A percentile compares a stretch with the other conserved stretches of the same genome.
phyloP scores from a whole-genome alignment of 192 early-diverging fungal species.

The Gaertneriomyces semiglobifer region DNA sequence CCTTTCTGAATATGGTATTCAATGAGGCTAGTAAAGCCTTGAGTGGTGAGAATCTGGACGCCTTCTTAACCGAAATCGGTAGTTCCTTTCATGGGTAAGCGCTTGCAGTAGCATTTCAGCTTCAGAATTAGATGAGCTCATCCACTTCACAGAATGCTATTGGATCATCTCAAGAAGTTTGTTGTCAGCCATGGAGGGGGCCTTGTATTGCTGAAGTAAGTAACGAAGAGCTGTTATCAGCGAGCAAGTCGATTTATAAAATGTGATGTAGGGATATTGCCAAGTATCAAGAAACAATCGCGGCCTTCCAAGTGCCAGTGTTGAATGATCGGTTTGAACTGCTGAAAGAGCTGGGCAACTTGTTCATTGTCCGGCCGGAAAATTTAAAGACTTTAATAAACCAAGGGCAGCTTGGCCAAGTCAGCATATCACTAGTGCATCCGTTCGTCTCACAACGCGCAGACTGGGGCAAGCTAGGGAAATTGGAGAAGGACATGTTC shows the following conservation, averaged over 20 bases:
- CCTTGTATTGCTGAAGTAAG: slow-evolving; percentile 79
- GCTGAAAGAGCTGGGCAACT: slow-evolving; percentile 86
- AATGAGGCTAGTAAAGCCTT: slow-evolving; percentile 57
- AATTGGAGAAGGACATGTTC: slow-evolving; percentile 36
- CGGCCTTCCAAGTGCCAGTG: slow-evolving; percentile 65
- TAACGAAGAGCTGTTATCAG: neutral
- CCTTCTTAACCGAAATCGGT: slow-evolving; percentile 77
- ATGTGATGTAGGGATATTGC: slow-evolving; percentile 73
- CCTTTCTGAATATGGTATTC: slow-evolving; percentile 70
- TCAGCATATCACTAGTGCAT: slow-evolving; percentile 75
- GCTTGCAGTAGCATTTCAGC: neutral
- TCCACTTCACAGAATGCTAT: slow-evolving; percentile 61
- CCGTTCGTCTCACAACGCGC: slow-evolving; percentile 84
- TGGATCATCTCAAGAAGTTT: slow-evolving; percentile 93
- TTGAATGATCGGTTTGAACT: slow-evolving; percentile 85
- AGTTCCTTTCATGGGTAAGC: slow-evolving; percentile 71
- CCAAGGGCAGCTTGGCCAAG: slow-evolving; percentile 74
- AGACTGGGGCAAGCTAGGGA: slow-evolving; percentile 60
- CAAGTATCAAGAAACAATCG: slow-evolving; percentile 85
- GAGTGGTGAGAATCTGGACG: slow-evolving; percentile 72
- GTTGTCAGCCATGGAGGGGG: slow-evolving; percentile 81
- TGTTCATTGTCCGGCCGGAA: slow-evolving; percentile 89
- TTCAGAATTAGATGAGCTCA: neutral
- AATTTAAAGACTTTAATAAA: slow-evolving; percentile 83
- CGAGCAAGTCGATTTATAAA: slow-evolving; percentile 1